Base-by-base conservation (phyloP, 805 yeast genomes). In the Cyberlindnera bimundalis region DNA sequence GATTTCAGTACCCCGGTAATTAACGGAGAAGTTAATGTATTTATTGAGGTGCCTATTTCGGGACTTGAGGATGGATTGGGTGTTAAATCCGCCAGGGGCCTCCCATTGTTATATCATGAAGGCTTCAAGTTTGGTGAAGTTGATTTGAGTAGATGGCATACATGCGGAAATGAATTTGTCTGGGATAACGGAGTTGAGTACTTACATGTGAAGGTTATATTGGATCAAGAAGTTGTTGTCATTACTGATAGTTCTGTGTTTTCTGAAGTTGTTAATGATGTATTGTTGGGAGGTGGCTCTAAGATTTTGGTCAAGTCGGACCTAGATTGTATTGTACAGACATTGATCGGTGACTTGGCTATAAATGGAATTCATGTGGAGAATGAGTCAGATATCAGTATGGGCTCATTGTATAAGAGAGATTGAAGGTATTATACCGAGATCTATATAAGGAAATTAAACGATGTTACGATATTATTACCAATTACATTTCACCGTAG, bases 61-160 rank as follows among this genome's bases (percentile, higher is more conserved):
- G 57, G 56, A 36, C 54, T 58, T 15, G 47, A 62, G 14, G 47
- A 53, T 14, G 45, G 45, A 7, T 30, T 72, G 2, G 42, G 24
- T 13, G 46, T 48, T 16, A 25, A 30, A 11, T 19, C 29, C 7
- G 30, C 42, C 6, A 31, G 39, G 15, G 47, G 49, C 3, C 7
- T 36, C 2, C 43, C 48, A 11, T 59, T 60, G 29, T 53, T 78
- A 27, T 64, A 51, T 36, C 71, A 71, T 45, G 50, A 66, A 6
- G 66, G 55, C 3, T 46, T 42, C 13, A 64, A 62, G 40, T 76
- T 78, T 54, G 71, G 74, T 6, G 61, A 66, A n/a, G 53, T 76
- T 12, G 63, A 65, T 5, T 51, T 73, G 50, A 53, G 54, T 9
- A 66, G 66, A 6, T 78, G 82, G 82, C 62, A 63, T 18, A 46